Conservation (phyloP, 495 filamentous ascomycete genomes). For the Xylaria bambusicola region DNA sequence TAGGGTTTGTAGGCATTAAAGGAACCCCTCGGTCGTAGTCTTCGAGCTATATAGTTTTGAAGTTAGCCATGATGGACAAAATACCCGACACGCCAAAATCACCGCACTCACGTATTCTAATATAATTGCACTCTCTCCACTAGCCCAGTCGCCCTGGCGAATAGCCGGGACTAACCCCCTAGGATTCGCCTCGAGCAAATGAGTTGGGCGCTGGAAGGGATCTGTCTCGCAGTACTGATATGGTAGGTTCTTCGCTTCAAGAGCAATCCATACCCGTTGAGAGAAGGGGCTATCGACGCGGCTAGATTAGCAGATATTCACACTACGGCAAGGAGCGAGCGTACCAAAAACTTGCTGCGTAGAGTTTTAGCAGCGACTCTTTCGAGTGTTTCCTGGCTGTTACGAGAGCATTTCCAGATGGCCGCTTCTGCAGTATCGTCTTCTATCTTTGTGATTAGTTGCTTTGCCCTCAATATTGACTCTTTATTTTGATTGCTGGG, state of each 20-base stretch:
- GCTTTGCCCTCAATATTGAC: too few species aligned
- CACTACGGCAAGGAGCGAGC: slow-evolving; percentile 26
- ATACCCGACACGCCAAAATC: background rate
- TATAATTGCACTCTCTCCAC: slow-evolving; percentile 82
- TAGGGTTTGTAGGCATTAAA: slow-evolving; percentile 68
- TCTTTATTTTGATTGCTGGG: too few species aligned
- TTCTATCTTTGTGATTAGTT: slow-evolving; percentile 39
- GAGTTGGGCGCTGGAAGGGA: slow-evolving; percentile 71
- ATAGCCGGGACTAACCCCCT: slow-evolving; percentile 83
- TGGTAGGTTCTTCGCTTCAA: slow-evolving; percentile 79
- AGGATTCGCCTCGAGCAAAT: slow-evolving; percentile 83
- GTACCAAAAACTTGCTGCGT: slow-evolving; percentile 90
- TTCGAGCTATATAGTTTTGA: slow-evolving; percentile 60
- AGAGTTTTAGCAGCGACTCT: slow-evolving; percentile 76
- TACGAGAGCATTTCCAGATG: slow-evolving; percentile 71
- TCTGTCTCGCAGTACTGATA: slow-evolving; percentile 95
- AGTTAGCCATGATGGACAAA: slow-evolving; percentile 5
- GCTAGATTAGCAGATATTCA: slow-evolving; percentile 17
- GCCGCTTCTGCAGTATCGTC: slow-evolving; percentile 81
- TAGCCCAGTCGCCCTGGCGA: slow-evolving; percentile 82
- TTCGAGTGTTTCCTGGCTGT: slow-evolving; percentile 75
- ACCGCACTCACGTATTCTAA: slow-evolving; percentile 75
- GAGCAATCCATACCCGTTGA: slow-evolving; percentile 92
- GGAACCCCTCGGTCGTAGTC: slow-evolving; percentile 64
- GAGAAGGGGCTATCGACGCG: slow-evolving; percentile 61